Evolutionary conservation across 2,329 filamentous ascomycete genomes (phyloP).

Genomic region (Coccinonectria pachysandricola): DNA sequence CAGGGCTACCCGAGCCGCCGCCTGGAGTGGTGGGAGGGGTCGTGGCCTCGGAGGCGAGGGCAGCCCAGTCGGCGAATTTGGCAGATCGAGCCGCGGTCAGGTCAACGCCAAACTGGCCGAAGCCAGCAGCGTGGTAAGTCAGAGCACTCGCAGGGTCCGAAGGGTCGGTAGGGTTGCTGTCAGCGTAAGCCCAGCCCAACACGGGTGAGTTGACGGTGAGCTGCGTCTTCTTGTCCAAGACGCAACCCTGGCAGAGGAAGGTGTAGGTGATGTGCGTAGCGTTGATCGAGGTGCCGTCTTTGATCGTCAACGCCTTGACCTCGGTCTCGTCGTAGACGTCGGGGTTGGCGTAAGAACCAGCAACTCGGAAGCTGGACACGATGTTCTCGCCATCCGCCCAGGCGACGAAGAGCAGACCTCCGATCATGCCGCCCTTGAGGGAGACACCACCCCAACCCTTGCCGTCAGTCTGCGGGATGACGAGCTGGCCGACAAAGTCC

Average conservation of each 20-base stretch:
- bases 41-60: slow-evolving; percentile 15
- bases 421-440: slow-evolving; percentile 35
- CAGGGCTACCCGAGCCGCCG: slow-evolving; percentile 3
- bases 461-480: slow-evolving; percentile 27
- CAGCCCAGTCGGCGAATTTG: slow-evolving; percentile 16
- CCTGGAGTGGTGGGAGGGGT: slow-evolving; percentile 4
- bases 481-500: slow-evolving; percentile 46
- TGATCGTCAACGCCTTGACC: slow-evolving; percentile 30
- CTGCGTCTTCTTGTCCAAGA: slow-evolving; percentile 24
- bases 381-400: slow-evolving; percentile 38
- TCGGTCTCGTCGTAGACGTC: slow-evolving; percentile 33
- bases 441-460: slow-evolving; percentile 37
- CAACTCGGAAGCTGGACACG: slow-evolving; percentile 18
- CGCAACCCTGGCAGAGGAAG: slow-evolving; percentile 39
- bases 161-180: slow-evolving; percentile 20
- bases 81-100: slow-evolving; percentile 24
- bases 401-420: slow-evolving; percentile 36
- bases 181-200: slow-evolving; percentile 31
- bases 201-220: slow-evolving; percentile 19
- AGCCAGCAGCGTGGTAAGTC: slow-evolving; percentile 30
- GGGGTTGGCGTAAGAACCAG: slow-evolving; percentile 35
- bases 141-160: slow-evolving; percentile 23
- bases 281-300: slow-evolving; percentile 42
- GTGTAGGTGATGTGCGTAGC: slow-evolving; percentile 42
- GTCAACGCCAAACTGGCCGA: slow-evolving; percentile 26